Evolutionary conservation across 2,329 filamentous ascomycete species (phyloP), one percentile per base, ranked within the genome.

Genomic region (Ceratocystis albifundus): DNA sequence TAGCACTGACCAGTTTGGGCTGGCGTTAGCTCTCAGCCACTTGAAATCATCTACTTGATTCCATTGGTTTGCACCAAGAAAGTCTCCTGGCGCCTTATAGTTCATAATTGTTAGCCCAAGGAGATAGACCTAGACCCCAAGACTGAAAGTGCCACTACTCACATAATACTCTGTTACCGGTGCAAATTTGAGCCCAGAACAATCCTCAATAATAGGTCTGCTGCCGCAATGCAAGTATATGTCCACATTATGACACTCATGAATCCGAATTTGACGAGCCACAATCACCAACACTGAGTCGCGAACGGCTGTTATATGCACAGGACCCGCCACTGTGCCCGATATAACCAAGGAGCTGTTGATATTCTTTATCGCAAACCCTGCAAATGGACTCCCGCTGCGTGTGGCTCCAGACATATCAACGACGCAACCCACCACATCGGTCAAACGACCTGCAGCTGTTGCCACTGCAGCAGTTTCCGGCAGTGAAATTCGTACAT

Each of bases 31-130:
- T 75, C 92, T 95, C 69, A 96, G 82, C 94, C 94, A 97, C 76
- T 96, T 96, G 80, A 99, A 99, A 74, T 99, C 94, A 74, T 97
- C 90, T 17, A 97, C 89, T 72, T 94, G 85, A 71, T 92, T 83
- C 90, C 90, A 99, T 71, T 88, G 83, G 73, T 96, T 93, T 67
- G 76, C 76, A 2, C 72, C 66, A 22, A 68, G 61, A 44, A 55
- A 45, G 15, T 68, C 61, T 10, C 64, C 64, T 6, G 66, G 50
- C 5, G 46, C 25, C 64, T 64, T 41, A 50, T 53, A 22, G 28
- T 53, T 7, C 55, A n/a, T n/a, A 6, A 25, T 59, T 62, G 63
- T 67, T 61, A 70, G 55, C 44, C n/a, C 55, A 59, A 5, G 28
- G 25, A 25, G n/a, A 36, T 28, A 20, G 4, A n/a, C 20, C 36